Evolutionary conservation across 257 asterid genomes (phyloP).

Genomic region (Nicotiana attenuata): DNA sequence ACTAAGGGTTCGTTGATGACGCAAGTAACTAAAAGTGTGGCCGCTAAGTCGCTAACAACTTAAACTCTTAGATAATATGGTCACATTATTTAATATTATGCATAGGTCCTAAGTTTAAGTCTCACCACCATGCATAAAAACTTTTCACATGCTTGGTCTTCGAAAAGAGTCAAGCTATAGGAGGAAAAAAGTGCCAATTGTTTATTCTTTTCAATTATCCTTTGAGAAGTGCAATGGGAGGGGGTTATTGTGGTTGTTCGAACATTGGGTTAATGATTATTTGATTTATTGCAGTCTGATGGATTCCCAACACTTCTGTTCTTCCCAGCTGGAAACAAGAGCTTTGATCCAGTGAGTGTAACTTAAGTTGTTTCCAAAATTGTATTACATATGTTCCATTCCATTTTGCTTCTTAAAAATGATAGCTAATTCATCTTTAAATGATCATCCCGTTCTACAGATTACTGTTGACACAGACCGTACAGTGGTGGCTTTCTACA

Average conservation of each 20-base stretch:
- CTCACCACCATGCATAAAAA: background rate
- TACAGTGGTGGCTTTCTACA: conserved; percentile 84
- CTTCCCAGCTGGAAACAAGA: conserved; percentile 97
- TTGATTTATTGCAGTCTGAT: conserved; percentile 50
- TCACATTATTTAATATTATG: background rate
- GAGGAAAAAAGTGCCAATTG: background rate
- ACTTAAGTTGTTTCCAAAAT: background rate
- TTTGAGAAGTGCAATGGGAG: background rate
- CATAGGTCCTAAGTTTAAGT: background rate
- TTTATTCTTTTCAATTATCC: background rate
- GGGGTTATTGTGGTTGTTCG: background rate
- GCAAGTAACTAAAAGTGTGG: background rate
- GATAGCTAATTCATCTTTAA: background rate
- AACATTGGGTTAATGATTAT: background rate
- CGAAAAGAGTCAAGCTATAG: background rate
- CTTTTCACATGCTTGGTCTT: too few species aligned
- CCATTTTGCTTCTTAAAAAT: background rate
- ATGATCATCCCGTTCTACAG: conserved; percentile 26
- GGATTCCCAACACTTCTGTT: conserved; percentile 95
- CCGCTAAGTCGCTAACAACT: background rate
- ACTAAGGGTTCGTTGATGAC: background rate
- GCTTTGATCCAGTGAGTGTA: conserved; percentile 84
- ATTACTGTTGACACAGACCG: conserved; percentile 74
- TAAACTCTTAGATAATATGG: background rate
- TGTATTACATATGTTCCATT: background rate